Evolutionary conservation across 2,329 filamentous ascomycete genomes (phyloP), one percentile per base, ranked within the genome.

Genomic region (Alternaria infectoria): DNA sequence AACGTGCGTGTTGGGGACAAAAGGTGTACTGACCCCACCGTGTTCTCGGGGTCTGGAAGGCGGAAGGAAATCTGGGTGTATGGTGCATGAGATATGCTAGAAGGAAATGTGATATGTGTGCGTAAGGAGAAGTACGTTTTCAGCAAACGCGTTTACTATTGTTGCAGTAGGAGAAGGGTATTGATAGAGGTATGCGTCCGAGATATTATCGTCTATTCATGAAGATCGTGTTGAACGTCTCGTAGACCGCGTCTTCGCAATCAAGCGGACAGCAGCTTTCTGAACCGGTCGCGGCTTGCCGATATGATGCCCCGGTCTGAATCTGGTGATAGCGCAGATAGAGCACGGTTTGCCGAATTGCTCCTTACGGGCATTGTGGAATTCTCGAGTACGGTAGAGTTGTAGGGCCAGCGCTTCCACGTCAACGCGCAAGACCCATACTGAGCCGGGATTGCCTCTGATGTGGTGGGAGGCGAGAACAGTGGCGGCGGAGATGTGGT

Each of bases 391-490:
- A 57, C 69, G 70, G 61, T 77, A 78, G 11, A 77, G 65, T 15
- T 66, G 68, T 47, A 75, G 49, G 4, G 74, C 75, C 25, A 77
- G 59, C 10, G 70, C 71, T 30, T 78, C 76, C 17, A 78, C 73
- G 36, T 78, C 74, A 52, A 71, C 62, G 19, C 75, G 72, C 5
- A 77, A 68, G 19, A 74, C 56, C 75, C 74, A 78, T 40, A 61
- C 54, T 12, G 65, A 68, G 32, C 61, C 26, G 7, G 57, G 61
- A 25, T 45, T 57, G 13, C 69, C 62, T 52, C 74, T 66, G 47
- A 76, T 68, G 6, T 54, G 36, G 25, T 63, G 65, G 1, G 63
- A 68, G n/a, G 62, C 12, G 17, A 66, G 49, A 21, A 72, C 43
- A 9, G 69, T 66, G 6, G 65, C 36, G 11, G 66, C 56, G 6